Base-by-base conservation (phyloP, 495 filamentous ascomycete genomes). In the Aspergillus bridgeri region DNA sequence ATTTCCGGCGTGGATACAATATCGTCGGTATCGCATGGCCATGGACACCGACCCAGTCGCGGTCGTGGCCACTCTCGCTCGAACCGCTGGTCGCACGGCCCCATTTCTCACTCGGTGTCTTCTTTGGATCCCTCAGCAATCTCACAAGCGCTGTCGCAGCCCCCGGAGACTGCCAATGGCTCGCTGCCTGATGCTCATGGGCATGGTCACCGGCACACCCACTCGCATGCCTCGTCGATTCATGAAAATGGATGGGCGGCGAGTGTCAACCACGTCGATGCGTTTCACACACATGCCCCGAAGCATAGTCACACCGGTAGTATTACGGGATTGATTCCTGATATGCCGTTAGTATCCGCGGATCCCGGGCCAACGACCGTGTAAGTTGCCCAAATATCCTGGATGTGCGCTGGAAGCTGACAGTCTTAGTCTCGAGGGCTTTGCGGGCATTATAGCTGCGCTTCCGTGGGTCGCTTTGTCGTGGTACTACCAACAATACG, bases 391-490 rank as follows among this genome's bases (percentile, higher is more conserved):
- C 8, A 6, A 9, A 17, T 15, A n/a, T 43, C 18, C 6, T 8
- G 23, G n/a, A 47, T 18, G n/a, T 24, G n/a, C 46, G n/a, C 54
- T 69, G 56, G 69, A 58, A 24, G 33, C 33, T 38, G 8, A 38
- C 33, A 3, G 38, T 42, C 33, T 5, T 55, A 77, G 76, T 20
- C 38, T 69, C 33, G 75, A 75, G 50, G 51, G 74, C 6, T 6
- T 72, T 6, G 64, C 67, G 15, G 70, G 74, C 22, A 43, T 69
- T 20, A 48, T 77, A 0, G 61, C 72, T 2, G 64, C 72, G 5
- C 54, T 76, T 46, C 76, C 76, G 15, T 78, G 75, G 76, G 65
- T 77, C 42, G 65, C 62, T 9, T 42, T 77, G 3, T 78, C 75
- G 9, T 79, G 76, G 76, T 77, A 72, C 29, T 64, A 69, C 20